Base-by-base conservation (phyloP, 257 asterid genomes). In the Solanum phureja region DNA sequence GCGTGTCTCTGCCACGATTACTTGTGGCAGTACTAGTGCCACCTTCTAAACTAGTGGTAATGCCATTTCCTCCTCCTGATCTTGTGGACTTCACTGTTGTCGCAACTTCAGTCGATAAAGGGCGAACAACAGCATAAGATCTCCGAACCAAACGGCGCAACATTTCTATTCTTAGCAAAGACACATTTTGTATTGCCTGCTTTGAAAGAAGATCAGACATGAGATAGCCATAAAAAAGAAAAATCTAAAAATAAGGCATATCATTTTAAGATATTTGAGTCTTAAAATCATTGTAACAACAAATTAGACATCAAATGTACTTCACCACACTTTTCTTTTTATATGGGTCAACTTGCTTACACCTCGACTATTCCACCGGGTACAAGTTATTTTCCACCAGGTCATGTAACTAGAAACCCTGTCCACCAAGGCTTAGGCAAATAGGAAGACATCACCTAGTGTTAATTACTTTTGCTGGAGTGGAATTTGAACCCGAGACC, bases 121-220 rank as follows among this genome's bases (percentile, higher is more conserved):
- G 93, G 73, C 96, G 94, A 87, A 83, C 92, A 90, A 93, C 95
- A 90, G 93, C 95, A 89, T 83, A 82, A n/a, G 94, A 89, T 60
- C 91, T n/a, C 76, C 93, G 94, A 52, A 89, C 88, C 42, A 90
- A 90, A 83, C 92, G 95, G 73, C 88, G 89, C 62, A 93, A 40
- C 94, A 92, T 93, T 83, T 84, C 84, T 75, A 71, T 31, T 24
- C 21, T 49, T 49, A 49, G 58, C 58, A 38, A 23, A 14, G 38
- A 79, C 66, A 27, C n/a, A 42, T 60, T 79, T 44, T 16, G 27
- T 24, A 14, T 10, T 14, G 85, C 58, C 66, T 79, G 85, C 40
- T 13, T 79, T 79, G 38, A 4, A 79, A 79, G 34, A 42, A 24
- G n/a, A 79, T 27, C 37, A 0, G 7, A 44, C 66, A 79, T 79